Base-by-base conservation (phyloP, 306 rosid species). In the Cicer pinnatifidum region DNA sequence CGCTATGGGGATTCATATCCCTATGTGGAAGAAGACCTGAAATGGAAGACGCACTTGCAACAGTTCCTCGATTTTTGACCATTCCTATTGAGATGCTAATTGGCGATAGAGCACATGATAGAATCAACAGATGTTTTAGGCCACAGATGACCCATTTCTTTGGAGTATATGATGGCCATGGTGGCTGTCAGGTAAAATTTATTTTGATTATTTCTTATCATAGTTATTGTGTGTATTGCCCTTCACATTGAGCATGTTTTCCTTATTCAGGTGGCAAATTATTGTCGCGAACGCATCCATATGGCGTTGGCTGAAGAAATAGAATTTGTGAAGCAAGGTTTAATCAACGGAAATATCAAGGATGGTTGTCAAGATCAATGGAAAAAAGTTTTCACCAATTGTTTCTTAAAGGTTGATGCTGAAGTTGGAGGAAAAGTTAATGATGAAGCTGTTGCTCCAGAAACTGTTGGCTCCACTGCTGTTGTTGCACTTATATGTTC, bases 141-240 rank as follows among this genome's bases (percentile, higher is more conserved):
- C 84, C 78, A 61, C 98, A 88, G 75, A 87, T 80, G 44, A 73
- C 82, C 64, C 92, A 90, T 86, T 92, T 88, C 78, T 90, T 88
- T 75, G 98, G 98, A 76, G 98, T 92, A 35, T 92, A 90, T 73
- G 98, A 92, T 80, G 98, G 98, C 50, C 98, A 92, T 78, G 98
- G 98, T 52, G 98, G 98, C 51, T 87, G 82, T 82, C 98, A 90
- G 95, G 98, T 90, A 79, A 73, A 50, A 10, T 37, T 69, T 53
- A 52, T 1, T 79, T 57, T 57, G 38, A 3, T 13, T 67, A 9
- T 60, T 56, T 58, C 12, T 13, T 59, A 66, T 8, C 40, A 8
- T 59, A 8, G 58, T 56, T 45, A 23, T 60, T 69, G 35, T 59
- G 10, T 67, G 8, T 56, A 3, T 65, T 45, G 23, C 45, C 23